These are phyloP conservation scores for Mucor lusitanicus DNA, from an alignment of 371 early-diverging fungal genomes.

Conservation along the genomic window DNA sequence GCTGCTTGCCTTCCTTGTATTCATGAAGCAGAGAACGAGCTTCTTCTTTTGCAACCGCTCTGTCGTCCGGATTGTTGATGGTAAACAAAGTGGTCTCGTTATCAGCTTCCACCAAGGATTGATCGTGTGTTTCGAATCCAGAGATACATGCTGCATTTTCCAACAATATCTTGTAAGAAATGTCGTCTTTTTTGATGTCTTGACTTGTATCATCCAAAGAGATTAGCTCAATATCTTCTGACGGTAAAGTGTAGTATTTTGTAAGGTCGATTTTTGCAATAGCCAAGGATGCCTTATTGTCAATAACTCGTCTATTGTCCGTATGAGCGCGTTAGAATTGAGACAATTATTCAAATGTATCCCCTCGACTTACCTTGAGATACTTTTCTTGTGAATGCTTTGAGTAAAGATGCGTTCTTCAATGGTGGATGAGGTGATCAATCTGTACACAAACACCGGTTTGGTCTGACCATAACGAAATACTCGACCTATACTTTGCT, in stretches of 20 bases:
- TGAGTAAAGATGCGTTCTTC: constrained; percentile 37
- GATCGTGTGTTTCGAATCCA: neutral
- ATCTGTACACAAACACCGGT: constrained; percentile 53
- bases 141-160: constrained; percentile 6
- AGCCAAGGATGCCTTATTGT: constrained; percentile 41
- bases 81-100: neutral
- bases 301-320: constrained; percentile 60
- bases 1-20: neutral
- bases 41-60: neutral
- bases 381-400: constrained; percentile 35
- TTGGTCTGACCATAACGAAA: constrained; percentile 62
- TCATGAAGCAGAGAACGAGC: neutral
- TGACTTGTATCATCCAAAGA: neutral
- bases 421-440: constrained; percentile 47
- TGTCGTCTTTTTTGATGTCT: neutral
- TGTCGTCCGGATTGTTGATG: neutral
- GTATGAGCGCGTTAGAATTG: neutral
- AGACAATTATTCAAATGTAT: constrained; percentile 28
- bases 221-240: neutral
- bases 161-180: neutral
- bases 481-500: constrained; percentile 86
- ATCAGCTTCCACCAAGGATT: neutral
- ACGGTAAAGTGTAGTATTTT: neutral
- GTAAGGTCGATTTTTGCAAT: constrained; percentile 11
- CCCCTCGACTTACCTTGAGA: constrained; percentile 51